phyloP scores from a whole-genome alignment of 2,329 filamentous ascomycete genomes.

The Colletotrichum lini region DNA sequence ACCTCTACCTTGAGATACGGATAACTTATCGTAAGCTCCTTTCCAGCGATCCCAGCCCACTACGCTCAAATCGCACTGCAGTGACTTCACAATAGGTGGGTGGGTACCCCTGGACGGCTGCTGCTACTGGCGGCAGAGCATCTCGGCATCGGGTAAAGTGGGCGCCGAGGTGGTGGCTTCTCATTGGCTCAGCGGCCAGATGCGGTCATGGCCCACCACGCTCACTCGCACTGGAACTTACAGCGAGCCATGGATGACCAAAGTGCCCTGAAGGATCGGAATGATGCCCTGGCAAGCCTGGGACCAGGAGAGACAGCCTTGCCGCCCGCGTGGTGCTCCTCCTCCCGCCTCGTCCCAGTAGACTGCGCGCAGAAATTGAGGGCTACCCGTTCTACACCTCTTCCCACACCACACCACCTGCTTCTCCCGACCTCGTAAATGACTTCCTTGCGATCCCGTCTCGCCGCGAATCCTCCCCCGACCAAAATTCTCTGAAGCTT shows the following conservation, averaged over 20 bases:
- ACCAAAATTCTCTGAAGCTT: slow-evolving; percentile 3
- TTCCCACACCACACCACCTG: slow-evolving; percentile 32
- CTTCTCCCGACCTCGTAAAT: slow-evolving; percentile 24
- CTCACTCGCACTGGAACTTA: slow-evolving; percentile 7
- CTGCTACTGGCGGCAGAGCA: neutral
- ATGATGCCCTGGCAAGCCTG: slow-evolving; percentile 19
- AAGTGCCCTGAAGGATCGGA: slow-evolving; percentile 29
- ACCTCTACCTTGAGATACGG: too few species aligned
- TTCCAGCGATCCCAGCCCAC: slow-evolving; percentile 37
- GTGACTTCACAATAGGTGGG: slow-evolving; percentile 30
- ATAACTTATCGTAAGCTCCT: slow-evolving; percentile 22
- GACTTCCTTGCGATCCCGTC: slow-evolving; percentile 12
- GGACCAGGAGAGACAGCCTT: slow-evolving; percentile 38
- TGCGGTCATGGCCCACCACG: slow-evolving; percentile 36
- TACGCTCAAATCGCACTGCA: slow-evolving; percentile 1
- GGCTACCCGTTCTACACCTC: slow-evolving; percentile 32
- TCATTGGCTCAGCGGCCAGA: slow-evolving; percentile 33
- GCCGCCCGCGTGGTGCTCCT: slow-evolving; percentile 40
- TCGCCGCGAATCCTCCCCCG: slow-evolving; percentile 6
- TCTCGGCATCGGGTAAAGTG: slow-evolving; percentile 33
- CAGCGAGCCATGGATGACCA: neutral
- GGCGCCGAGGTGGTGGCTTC: neutral
- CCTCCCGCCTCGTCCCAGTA: slow-evolving; percentile 43
- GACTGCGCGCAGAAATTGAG: slow-evolving; percentile 43
- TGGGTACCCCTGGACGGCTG: slow-evolving; percentile 5